Percentiles rank a stretch among this genome's conserved stretches.
phyloP scores from a whole-genome alignment of 306 rosid genomes.

The Malus sieversii region DNA sequence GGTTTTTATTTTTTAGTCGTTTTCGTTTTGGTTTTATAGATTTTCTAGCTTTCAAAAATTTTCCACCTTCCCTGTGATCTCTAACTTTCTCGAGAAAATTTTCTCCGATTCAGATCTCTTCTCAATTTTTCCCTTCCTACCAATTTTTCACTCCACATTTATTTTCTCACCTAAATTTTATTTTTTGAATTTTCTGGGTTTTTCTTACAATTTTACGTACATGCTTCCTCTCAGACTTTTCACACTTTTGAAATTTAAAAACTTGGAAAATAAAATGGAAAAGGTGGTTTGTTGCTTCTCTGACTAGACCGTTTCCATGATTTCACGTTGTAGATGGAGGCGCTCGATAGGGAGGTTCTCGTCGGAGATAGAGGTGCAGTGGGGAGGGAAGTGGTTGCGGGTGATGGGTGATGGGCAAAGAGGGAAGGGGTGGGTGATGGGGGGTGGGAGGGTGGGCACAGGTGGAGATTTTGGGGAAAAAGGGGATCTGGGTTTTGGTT shows the following conservation, averaged over 20 bases:
- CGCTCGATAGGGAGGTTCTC: too few relatives aligned
- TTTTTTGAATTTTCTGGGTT: background rate
- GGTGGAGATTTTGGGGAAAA: too few relatives aligned
- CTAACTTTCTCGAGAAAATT: constrained; percentile 1
- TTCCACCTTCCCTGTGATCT: background rate
- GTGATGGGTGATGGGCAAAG: too few relatives aligned
- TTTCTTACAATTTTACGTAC: too few relatives aligned
- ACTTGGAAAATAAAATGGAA: background rate
- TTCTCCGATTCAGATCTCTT: constrained; percentile 7
- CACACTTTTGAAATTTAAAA: background rate
- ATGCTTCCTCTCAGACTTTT: background rate
- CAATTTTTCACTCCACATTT: background rate
- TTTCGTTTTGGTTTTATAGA: background rate
- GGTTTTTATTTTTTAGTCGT: background rate
- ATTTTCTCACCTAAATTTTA: background rate
- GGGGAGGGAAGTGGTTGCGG: too few relatives aligned
- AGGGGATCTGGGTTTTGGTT: too few relatives aligned
- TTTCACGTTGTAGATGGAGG: constrained; percentile 29
- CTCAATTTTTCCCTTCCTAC: background rate
- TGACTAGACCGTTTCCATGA: constrained; percentile 35
- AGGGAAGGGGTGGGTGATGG: too few relatives aligned
- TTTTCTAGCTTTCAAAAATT: background rate
- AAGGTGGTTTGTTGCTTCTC: constrained; percentile 3
- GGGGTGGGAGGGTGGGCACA: too few relatives aligned
- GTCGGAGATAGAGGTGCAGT: too few relatives aligned